Evolutionary conservation across 2,329 filamentous ascomycete genomes (phyloP), one percentile per base, ranked within the genome.

Genomic region (Clarireedia paspali): DNA sequence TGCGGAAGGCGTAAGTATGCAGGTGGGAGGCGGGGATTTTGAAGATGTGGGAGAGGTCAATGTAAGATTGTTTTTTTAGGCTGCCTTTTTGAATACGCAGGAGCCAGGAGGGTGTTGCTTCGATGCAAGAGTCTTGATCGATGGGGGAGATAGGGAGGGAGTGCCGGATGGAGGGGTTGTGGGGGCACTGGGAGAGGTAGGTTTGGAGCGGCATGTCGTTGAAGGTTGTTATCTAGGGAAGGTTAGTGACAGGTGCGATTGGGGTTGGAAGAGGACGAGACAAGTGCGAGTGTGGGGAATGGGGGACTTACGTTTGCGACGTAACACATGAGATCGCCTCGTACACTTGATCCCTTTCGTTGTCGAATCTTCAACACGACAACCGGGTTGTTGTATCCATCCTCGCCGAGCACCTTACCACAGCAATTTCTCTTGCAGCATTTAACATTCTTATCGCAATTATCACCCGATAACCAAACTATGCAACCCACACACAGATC

Each of bases 401-500:
- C 55, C 10, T 58, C 51, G 10, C 57, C 58, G n/a, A 63, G 55
- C 20, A 45, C 49, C 17, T 34, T 24, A 6, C 50, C 50, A 17
- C 49, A 55, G 17, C 60, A 60, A 17, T 24, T 15, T 15, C 23
- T 20, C 12, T 55, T 62, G 36, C 46, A 52, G 15, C 61, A 63
- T 38, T 45, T 40, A 6, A 63, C 56, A 9, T 27, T 52, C 9
- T 38, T 50, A 24, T 50, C 44, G 12, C 14, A 46, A 0, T 9
- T 24, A 15, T 39, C 49, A 50, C 38, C 15, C 14, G 60, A 58
- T 14, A 63, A 39, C 61, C 60, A 63, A 23, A 63, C 53, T 34
- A 63, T 59, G 30, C 58, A 61, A 6, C 60, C 61, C 5, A 58
- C 57, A 45, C 60, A 63, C 10, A 63, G 15, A 52, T 63, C 59